phyloP scores from a whole-genome alignment of 75 land plant species.

The Ceratopteris richardii region DNA sequence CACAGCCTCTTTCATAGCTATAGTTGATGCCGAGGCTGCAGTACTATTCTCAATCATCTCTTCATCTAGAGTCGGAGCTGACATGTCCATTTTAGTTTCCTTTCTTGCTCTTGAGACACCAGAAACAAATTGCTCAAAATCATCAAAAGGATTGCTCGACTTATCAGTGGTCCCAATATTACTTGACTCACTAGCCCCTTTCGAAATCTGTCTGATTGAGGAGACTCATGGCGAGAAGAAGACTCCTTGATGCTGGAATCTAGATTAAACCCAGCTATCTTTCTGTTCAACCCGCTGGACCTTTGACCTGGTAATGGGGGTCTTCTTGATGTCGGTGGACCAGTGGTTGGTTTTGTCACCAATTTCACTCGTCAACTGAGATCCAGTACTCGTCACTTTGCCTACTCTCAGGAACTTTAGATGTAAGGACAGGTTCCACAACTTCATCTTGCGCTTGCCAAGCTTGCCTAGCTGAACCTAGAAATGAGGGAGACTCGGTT shows the following conservation, averaged over 20 bases:
- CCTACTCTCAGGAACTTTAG: constrained; percentile 20
- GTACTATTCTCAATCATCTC: constrained; percentile 34
- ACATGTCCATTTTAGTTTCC: constrained; percentile 18
- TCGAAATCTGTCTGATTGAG: constrained; percentile 24
- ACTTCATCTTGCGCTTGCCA: constrained; percentile 9
- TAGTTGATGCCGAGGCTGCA: constrained; percentile 58
- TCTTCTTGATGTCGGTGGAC: constrained; percentile 93
- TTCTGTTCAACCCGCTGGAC: constrained; percentile 22
- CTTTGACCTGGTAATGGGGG: constrained; percentile 52
- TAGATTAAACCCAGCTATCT: constrained; percentile 10
- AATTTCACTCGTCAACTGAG: constrained; percentile 80
- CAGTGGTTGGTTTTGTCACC: constrained; percentile 67
- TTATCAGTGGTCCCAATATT: constrained; percentile 2
- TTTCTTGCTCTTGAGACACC: constrained; percentile 25
- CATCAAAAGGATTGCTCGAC: constrained; percentile 38
- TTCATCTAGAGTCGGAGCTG: constrained; percentile 18
- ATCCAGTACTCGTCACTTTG: constrained; percentile 63
- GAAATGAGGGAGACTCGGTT: constrained; percentile 15
- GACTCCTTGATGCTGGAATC: constrained; percentile 1
- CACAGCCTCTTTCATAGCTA: constrained; percentile 80
- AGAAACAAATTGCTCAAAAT: constrained; percentile 66
- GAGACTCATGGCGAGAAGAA: constrained; percentile 1
- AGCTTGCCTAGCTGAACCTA: constrained; percentile 10
- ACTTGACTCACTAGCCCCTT: constrained; percentile 12
- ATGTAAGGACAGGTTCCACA: too few relatives aligned